Base-by-base conservation (phyloP, 306 rosid genomes). In the Boehmeria nivea region DNA sequence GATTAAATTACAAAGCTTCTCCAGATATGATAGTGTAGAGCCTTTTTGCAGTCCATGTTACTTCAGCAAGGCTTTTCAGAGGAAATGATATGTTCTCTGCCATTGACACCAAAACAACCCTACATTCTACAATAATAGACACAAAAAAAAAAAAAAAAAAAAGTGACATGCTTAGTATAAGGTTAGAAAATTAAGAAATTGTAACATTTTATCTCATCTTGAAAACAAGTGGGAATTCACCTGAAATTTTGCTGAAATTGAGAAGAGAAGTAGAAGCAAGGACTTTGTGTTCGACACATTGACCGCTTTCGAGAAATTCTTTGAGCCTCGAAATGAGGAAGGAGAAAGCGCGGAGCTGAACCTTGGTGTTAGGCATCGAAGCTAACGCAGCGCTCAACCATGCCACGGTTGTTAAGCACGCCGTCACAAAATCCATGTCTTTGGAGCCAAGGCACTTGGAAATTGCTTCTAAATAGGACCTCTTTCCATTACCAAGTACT, bases 161-260 rank as follows among this genome's bases (percentile, higher is more conserved):
- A 31, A 31, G 9, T 31, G 1, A 31, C n/a, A n/a, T n/a, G n/a
- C n/a, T n/a, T n/a, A n/a, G n/a, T n/a, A n/a, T n/a, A n/a, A n/a
- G n/a, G n/a, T n/a, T n/a, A n/a, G n/a, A n/a, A n/a, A n/a, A n/a
- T n/a, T 2, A 31, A 31, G 36, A 31, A 31, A 31, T 31, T n/a
- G n/a, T n/a, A n/a, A n/a, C n/a, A n/a, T n/a, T n/a, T n/a, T n/a
- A n/a, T n/a, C n/a, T n/a, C n/a, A n/a, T n/a, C n/a, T n/a, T n/a
- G n/a, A 38, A 57, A 57, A 16, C 22, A 25, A 19, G 33, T n/a
- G 62, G 21, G 3, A 28, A 31, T 61, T 15, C 60, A 89, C 95
- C 97, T 65, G 97, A 69, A 36, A 74, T 85, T 74, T 78, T 78
- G 77, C 83, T 85, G 77, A 89, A 79, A 72, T 83, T 78, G 66